Base-by-base conservation (phyloP, 768 basidiomycete species). In the Phaffia australis region DNA sequence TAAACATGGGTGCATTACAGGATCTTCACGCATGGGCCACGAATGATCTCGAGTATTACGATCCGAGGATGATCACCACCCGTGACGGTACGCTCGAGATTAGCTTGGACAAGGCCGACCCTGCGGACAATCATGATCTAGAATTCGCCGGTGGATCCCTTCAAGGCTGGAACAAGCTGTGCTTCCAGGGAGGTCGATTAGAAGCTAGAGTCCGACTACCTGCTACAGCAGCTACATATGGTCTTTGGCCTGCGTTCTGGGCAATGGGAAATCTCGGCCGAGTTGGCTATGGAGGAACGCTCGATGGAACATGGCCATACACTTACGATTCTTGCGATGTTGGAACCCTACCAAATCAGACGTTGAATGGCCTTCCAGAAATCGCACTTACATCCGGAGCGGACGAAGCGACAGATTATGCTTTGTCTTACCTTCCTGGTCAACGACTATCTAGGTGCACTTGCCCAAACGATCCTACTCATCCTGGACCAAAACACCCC, bases 401-500 rank as follows among this genome's bases (percentile, higher is more conserved):
- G 19, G 50, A 64, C 4, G 32, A n/a, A 5, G 14, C n/a, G 1
- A 30, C 25, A 11, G 35, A 59, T 48, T 54, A 64, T 58, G 56
- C 27, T 32, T 58, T 69, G 11, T 58, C 55, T 7, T 69, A 69
- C 58, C 70, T 73, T 73, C 14, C 76, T 25, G 76, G 76, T 54
- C 76, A 76, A 62, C 69, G 75, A 30, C 63, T 69, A 46, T 85
- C 84, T 0, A 82, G 89, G 0, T 98, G 93, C 76, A 93, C 90
- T 1, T 56, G 46, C 29, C 48, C 58, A 0, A 72, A 52, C 80
- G 81, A 64, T 80, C 76, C 48, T 21, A 65, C 64, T 16, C 56
- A 65, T 35, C 64, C 58, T 51, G 64, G 64, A 70, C 93, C 93
- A 4, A 80, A 73, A 54, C 80, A 81, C 62, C 80, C 76, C 42